Evolutionary conservation across 306 rosid species (phyloP), one percentile per base, ranked within the genome.

Genomic region (Fagus sylvatica): DNA sequence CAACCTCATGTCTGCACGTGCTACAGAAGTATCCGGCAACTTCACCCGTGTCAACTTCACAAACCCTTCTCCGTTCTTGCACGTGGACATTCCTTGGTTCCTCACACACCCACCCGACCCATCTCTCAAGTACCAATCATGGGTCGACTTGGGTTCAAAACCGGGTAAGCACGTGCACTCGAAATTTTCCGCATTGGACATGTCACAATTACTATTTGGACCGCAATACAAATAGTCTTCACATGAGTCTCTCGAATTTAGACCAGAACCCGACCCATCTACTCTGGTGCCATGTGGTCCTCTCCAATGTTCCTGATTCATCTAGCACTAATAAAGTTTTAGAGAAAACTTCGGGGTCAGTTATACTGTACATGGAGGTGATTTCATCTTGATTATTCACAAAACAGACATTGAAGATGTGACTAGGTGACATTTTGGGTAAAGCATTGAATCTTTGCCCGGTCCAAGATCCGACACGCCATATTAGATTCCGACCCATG

Each of bases 61-160:
- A 56, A 89, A 93, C 51, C 98, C 97, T 74, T 91, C 98, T 2
- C 93, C 95, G 17, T 66, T 81, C 3, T 59, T 41, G 53, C 97
- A 93, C 76, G 84, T 41, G 2, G 82, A 80, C 9, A 1, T 65
- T n/a, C 81, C 84, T 17, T 56, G 53, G 32, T 49, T 85, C 73
- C 89, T 88, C 57, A 71, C 71, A 67, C 98, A 93, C 37, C 98
- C 98, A 39, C 78, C 83, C 4, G 89, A 61, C 9, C 80, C 73
- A 30, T 86, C 91, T 70, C 84, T 80, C 6, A 74, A 15, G 51
- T 83, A 76, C 96, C 96, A 87, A 39, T 85, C 81, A 1, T 30
- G 71, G 12, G 79, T 67, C 2, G 65, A 69, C 42, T 53, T 82
- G 13, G 96, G 96, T 61, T 89, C 86, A 62, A 85, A 89, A 4